phyloP scores from a whole-genome alignment of 139 green algal genomes.

The Chlamydomonas sp. region DNA sequence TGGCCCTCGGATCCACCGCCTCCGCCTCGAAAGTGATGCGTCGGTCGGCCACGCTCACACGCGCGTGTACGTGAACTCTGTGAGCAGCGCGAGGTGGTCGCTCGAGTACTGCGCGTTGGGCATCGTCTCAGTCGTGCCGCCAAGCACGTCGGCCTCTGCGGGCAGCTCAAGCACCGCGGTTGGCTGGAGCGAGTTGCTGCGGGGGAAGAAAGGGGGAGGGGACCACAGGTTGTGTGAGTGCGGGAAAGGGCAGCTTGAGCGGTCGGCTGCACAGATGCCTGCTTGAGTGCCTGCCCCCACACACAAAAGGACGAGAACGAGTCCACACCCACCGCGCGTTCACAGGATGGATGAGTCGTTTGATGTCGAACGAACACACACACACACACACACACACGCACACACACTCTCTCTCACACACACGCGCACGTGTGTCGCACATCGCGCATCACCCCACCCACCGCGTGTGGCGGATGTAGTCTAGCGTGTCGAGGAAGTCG shows the following conservation, averaged over 20 bases:
- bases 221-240: background rate
- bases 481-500: slow-evolving; percentile 89
- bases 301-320: background rate
- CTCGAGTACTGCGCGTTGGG: slow-evolving; percentile 79
- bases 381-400: too few relatives aligned
- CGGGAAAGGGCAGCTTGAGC: background rate
- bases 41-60: background rate
- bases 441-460: background rate
- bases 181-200: slow-evolving; percentile 49
- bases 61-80: slow-evolving; percentile 72
- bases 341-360: slow-evolving; percentile 91
- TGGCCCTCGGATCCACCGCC: too few relatives aligned
- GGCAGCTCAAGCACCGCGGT: slow-evolving; percentile 82
- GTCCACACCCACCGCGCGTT: slow-evolving; percentile 59
- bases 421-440: too few relatives aligned
- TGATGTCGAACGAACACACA: too few relatives aligned
- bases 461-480: slow-evolving; percentile 97
- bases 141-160: slow-evolving; percentile 47
- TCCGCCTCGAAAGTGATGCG: too few relatives aligned
- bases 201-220: too few relatives aligned
- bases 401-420: too few relatives aligned
- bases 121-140: slow-evolving; percentile 49
- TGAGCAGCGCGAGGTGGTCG: slow-evolving; percentile 88
- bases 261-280: background rate
- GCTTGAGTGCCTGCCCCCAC: too few relatives aligned